A percentile compares a stretch with the other conserved stretches of the same genome.
Evolutionary conservation across 148 eudicot species (phyloP).

Genomic region (Beta vulgaris): DNA sequence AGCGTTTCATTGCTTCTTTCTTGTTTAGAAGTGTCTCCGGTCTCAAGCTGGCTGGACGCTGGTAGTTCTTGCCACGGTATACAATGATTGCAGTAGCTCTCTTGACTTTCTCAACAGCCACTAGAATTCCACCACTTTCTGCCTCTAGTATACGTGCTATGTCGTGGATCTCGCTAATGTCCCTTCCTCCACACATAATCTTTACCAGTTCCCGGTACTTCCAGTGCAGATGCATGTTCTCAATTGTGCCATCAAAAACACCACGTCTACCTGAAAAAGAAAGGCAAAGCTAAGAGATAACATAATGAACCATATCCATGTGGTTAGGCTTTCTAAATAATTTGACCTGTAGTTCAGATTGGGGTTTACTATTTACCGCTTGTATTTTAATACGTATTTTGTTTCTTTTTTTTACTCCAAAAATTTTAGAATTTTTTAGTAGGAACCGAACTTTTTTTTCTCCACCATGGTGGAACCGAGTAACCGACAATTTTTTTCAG

Average conservation of each 20-base stretch:
- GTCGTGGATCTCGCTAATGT: slow-evolving; percentile 59
- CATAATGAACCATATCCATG: background rate
- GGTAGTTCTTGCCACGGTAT: slow-evolving; percentile 93
- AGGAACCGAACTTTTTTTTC: too few species aligned
- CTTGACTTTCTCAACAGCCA: slow-evolving; percentile 72
- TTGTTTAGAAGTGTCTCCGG: slow-evolving; percentile 79
- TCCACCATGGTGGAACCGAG: too few species aligned
- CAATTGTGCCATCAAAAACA: slow-evolving; percentile 96
- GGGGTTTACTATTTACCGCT: background rate
- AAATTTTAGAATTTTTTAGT: too few species aligned
- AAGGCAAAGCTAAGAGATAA: slow-evolving; percentile 5
- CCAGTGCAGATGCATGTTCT: slow-evolving; percentile 99
- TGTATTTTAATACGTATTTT: too few species aligned
- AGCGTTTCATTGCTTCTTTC: slow-evolving; percentile 83
- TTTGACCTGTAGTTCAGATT: background rate
- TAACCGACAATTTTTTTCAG: too few species aligned
- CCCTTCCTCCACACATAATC: slow-evolving; percentile 68
- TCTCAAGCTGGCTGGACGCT: slow-evolving; percentile 75
- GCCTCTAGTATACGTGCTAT: slow-evolving; percentile 73
- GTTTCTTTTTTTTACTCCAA: too few species aligned
- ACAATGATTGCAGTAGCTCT: slow-evolving; percentile 84
- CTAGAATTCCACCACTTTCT: slow-evolving; percentile 94
- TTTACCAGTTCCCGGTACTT: slow-evolving; percentile 97
- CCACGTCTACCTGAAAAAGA: slow-evolving; percentile 81
- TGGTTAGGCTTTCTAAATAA: background rate